Evolutionary conservation across 805 yeast species (phyloP).

Genomic region (Ogataea methanolica): DNA sequence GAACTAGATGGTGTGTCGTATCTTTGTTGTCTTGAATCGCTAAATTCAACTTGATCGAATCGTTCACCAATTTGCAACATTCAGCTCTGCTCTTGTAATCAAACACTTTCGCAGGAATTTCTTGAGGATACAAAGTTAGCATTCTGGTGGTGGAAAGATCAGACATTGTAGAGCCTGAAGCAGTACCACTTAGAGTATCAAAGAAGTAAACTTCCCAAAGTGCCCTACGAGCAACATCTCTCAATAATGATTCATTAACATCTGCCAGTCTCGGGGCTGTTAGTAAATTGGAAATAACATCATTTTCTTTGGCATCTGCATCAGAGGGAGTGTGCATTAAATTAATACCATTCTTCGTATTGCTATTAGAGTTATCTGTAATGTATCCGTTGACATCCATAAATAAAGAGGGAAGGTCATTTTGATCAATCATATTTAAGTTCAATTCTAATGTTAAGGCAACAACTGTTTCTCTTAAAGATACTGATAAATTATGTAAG

Average conservation of each 20-base stretch:
- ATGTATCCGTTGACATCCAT: slow-evolving; percentile 32
- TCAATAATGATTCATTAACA: slow-evolving; percentile 19
- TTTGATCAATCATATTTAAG: slow-evolving; percentile 36
- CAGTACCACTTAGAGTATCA: slow-evolving; percentile 50
- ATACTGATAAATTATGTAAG: slow-evolving; percentile 40
- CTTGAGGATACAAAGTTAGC: slow-evolving; percentile 36
- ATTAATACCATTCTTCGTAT: neutral
- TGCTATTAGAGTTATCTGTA: slow-evolving; percentile 12
- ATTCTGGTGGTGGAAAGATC: slow-evolving; percentile 32
- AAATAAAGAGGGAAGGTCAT: slow-evolving; percentile 21
- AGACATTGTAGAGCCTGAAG: slow-evolving; percentile 44
- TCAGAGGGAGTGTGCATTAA: slow-evolving; percentile 9
- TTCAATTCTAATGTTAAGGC: slow-evolving; percentile 34
- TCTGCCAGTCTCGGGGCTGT: slow-evolving; percentile 14
- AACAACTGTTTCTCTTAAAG: slow-evolving; percentile 39
- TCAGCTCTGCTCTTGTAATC: slow-evolving; percentile 45
- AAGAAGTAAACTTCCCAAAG: slow-evolving; percentile 51
- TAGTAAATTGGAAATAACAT: slow-evolving; percentile 10
- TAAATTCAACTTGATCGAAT: slow-evolving; percentile 43
- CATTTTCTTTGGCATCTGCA: slow-evolving; percentile 13
- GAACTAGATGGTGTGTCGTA: slow-evolving; percentile 32
- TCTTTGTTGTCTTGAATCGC: slow-evolving; percentile 38
- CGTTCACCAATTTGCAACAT: slow-evolving; percentile 44
- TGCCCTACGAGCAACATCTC: slow-evolving; percentile 38
- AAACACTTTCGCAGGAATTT: slow-evolving; percentile 32